A percentile compares a stretch with the other conserved stretches of the same genome.
Conservation (phyloP, 2,329 filamentous ascomycete species). For the Gnomoniopsis sp. region DNA sequence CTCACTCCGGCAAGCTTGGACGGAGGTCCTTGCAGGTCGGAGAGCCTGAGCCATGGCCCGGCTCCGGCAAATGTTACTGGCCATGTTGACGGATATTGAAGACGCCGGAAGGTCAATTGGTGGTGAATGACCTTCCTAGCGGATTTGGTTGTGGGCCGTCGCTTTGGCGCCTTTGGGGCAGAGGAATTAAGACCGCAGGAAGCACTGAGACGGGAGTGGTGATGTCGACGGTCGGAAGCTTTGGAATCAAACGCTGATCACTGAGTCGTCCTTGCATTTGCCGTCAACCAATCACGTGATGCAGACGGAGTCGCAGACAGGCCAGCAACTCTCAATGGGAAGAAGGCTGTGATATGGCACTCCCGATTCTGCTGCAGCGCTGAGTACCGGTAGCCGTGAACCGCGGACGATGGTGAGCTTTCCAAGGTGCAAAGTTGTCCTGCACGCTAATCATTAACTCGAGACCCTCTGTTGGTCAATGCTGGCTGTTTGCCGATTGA, state of each 20-base stretch:
- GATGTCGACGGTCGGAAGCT: slow-evolving; percentile 14
- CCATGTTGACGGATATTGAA: slow-evolving; percentile 45
- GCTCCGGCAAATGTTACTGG: slow-evolving; percentile 56
- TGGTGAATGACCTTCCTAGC: slow-evolving; percentile 15
- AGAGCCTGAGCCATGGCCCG: slow-evolving; percentile 55
- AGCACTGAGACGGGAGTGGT: slow-evolving; percentile 6
- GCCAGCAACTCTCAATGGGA: background rate
- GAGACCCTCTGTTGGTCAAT: too few species aligned
- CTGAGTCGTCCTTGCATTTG: background rate
- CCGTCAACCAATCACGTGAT: background rate
- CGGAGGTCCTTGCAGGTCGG: slow-evolving; percentile 46
- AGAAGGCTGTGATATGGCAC: background rate
- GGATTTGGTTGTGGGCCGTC: background rate
- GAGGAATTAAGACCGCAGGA: background rate
- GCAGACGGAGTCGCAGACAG: background rate
- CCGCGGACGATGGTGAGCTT: too few species aligned
- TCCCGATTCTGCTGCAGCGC: background rate
- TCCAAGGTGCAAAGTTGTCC: too few species aligned
- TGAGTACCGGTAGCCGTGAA: background rate
- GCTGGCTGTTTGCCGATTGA: too few species aligned
- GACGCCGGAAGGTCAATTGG: slow-evolving; percentile 43
- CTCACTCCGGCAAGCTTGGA: slow-evolving; percentile 35
- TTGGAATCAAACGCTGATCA: background rate
- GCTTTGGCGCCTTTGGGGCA: background rate
- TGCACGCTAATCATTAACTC: too few species aligned